Evolutionary conservation across 805 yeast species (phyloP), one percentile per base, ranked within the genome.

Genomic region (Metschnikowia borealis): DNA sequence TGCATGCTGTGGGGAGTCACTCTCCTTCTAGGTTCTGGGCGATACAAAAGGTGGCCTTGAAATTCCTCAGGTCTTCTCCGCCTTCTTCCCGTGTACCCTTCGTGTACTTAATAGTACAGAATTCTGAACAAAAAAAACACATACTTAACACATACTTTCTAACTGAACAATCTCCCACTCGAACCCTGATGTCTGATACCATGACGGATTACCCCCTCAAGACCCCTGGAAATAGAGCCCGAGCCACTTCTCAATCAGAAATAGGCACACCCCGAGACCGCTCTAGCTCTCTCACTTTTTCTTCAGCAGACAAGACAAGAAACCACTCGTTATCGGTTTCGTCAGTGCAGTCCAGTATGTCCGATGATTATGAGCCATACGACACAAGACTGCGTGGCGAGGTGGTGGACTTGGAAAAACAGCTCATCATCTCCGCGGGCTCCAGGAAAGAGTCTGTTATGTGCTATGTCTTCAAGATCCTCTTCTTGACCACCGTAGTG

Each of bases 361-460:
- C 53, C 1, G 59, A 56, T 42, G 60, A 55, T 26, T 44, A 23
- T 29, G 34, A 35, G 39, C 38, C 46, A 13, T 36, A 35, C n/a
- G 39, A 36, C 11, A 26, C 6, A 29, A 34, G 15, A 6, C 23
- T 23, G 6, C 11, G 13, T 17, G 38, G 57, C 52, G 70, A 67
- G 48, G 65, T 65, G 18, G 56, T 63, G 2, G 75, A 71, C 44
- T 59, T 71, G 51, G 75, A 71, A 49, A 66, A 68, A 39, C 75
- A 70, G 56, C 50, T 70, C 37, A 69, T 67, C 21, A 52, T 62
- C 13, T 66, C 70, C 21, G 75, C 75, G 3, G 75, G 75, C 11
- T 73, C 74, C 15, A 66, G 58, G 35, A 59, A 65, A 35, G 71
- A 69, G 40, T 56, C 66, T 43, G 71, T 71, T 17, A 56, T 58